Percentiles rank a stretch among this genome's conserved stretches.
These are phyloP conservation scores for Geotrichum cucujoidarum DNA, from an alignment of 1,139 yeast species.

Conservation along the genomic window DNA sequence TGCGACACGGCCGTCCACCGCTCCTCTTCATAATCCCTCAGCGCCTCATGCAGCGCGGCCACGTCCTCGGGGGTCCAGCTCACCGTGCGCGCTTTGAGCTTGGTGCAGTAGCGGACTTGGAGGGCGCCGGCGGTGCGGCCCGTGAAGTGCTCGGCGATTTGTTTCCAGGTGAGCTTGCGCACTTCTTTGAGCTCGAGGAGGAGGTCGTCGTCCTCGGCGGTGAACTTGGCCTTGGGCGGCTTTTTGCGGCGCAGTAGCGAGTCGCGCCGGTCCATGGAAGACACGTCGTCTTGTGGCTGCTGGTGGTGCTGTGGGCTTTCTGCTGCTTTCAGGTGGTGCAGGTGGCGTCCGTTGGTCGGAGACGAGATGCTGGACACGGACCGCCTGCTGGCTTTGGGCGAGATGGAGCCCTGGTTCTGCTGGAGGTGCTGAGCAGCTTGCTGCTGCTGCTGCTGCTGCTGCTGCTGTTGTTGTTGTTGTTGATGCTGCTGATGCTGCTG, in stretches of 20 bases:
- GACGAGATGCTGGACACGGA: background rate
- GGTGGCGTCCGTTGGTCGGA: background rate
- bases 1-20: slow-evolving; percentile 30
- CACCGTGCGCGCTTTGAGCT: slow-evolving; percentile 25
- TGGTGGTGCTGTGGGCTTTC: background rate
- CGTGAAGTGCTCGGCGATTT: slow-evolving; percentile 31
- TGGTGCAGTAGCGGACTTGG: slow-evolving; percentile 35
- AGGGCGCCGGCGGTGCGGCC: slow-evolving; percentile 34
- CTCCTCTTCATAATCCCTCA: slow-evolving; percentile 28
- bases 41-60: slow-evolving; percentile 24
- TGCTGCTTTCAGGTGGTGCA: background rate
- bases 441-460: too few species aligned
- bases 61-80: slow-evolving; percentile 29
- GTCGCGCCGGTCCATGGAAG: too few species aligned
- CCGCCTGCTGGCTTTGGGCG: background rate
- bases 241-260: background rate
- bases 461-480: too few species aligned
- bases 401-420: background rate
- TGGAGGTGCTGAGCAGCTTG: background rate
- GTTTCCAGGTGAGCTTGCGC: slow-evolving; percentile 30
- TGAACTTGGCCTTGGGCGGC: slow-evolving; percentile 28
- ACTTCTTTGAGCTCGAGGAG: slow-evolving; percentile 30
- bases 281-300: background rate
- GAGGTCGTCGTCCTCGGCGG: slow-evolving; percentile 31
- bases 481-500: too few species aligned